Evolutionary conservation across 306 rosid genomes (phyloP).

Genomic region (Fragaria iinumae): DNA sequence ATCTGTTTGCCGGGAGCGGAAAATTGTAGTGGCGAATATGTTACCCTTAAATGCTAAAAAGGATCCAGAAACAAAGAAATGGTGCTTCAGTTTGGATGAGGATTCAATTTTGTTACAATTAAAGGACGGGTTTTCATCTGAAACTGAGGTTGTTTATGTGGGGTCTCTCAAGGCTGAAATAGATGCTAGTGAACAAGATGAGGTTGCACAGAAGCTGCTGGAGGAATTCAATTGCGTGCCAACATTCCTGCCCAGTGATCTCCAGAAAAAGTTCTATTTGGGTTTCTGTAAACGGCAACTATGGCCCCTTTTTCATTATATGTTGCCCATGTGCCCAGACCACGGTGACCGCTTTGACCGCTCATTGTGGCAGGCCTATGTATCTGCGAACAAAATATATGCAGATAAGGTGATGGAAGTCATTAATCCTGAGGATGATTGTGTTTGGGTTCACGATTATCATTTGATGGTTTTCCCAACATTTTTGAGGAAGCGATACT

Average conservation of each 20-base stretch:
- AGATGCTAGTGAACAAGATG: slow-evolving; percentile 67
- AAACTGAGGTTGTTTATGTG: slow-evolving; percentile 70
- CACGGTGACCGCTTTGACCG: slow-evolving; percentile 84
- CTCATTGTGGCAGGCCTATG: slow-evolving; percentile 76
- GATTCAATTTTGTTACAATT: slow-evolving; percentile 70
- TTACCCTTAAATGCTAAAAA: slow-evolving; percentile 72
- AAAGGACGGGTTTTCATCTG: slow-evolving; percentile 69
- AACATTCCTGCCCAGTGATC: slow-evolving; percentile 72
- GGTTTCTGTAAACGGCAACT: slow-evolving; percentile 77
- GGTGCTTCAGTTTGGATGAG: slow-evolving; percentile 76
- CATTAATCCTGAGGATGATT: slow-evolving; percentile 77
- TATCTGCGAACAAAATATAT: slow-evolving; percentile 80
- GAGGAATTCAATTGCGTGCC: slow-evolving; percentile 73
- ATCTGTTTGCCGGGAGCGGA: slow-evolving; percentile 59
- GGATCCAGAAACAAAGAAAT: slow-evolving; percentile 53
- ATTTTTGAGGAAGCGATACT: slow-evolving; percentile 64
- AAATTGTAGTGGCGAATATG: slow-evolving; percentile 79
- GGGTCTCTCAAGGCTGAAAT: slow-evolving; percentile 78
- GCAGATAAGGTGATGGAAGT: slow-evolving; percentile 88
- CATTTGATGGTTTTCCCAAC: slow-evolving; percentile 90
- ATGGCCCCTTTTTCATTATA: slow-evolving; percentile 90
- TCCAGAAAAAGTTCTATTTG: slow-evolving; percentile 61
- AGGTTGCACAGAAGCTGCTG: slow-evolving; percentile 67
- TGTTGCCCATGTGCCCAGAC: slow-evolving; percentile 79
- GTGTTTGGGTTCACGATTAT: slow-evolving; percentile 87